phyloP scores from a whole-genome alignment of 192 early-diverging fungal species.

The Backusella macrospora region DNA sequence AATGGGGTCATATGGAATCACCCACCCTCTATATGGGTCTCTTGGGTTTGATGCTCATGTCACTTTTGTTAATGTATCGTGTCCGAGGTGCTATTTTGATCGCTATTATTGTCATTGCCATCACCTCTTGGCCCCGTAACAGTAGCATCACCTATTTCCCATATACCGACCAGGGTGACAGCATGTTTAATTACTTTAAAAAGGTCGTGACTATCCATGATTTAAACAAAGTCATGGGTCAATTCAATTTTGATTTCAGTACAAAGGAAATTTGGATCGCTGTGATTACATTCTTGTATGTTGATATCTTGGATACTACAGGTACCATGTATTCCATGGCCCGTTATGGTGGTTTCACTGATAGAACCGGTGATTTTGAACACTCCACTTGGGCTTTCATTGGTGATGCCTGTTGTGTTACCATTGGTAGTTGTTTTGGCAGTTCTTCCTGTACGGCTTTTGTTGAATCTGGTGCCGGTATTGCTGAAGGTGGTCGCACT shows the following conservation, averaged over 20 bases:
- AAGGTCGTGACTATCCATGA: conserved; percentile 52
- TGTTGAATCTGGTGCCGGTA: conserved; percentile 82
- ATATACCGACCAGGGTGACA: conserved; percentile 59
- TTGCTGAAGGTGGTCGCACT: conserved; percentile 79
- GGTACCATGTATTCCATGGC: conserved; percentile 87
- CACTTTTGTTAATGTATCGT: conserved; percentile 59
- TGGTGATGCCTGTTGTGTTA: conserved; percentile 65
- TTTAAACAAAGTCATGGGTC: conserved; percentile 47
- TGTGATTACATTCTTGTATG: conserved; percentile 79
- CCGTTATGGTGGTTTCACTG: conserved; percentile 78
- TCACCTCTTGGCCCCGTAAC: conserved; percentile 74
- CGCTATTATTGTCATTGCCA: conserved; percentile 69
- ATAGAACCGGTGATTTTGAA: conserved; percentile 76
- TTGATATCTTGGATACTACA: conserved; percentile 86
- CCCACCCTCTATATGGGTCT: conserved; percentile 49
- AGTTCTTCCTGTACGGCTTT: conserved; percentile 77
- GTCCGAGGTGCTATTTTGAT: conserved; percentile 75
- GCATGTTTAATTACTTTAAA: conserved; percentile 69
- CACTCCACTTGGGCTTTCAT: conserved; percentile 75
- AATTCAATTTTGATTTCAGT: conserved; percentile 63
- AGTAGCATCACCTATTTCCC: conserved; percentile 80
- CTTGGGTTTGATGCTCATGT: conserved; percentile 69
- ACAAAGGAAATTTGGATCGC: conserved; percentile 74
- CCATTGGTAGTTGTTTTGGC: conserved; percentile 70
- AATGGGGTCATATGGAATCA: conserved; percentile 64